phyloP scores from a whole-genome alignment of 1,284 basidiomycete genomes.

The Ustilago loliicola region DNA sequence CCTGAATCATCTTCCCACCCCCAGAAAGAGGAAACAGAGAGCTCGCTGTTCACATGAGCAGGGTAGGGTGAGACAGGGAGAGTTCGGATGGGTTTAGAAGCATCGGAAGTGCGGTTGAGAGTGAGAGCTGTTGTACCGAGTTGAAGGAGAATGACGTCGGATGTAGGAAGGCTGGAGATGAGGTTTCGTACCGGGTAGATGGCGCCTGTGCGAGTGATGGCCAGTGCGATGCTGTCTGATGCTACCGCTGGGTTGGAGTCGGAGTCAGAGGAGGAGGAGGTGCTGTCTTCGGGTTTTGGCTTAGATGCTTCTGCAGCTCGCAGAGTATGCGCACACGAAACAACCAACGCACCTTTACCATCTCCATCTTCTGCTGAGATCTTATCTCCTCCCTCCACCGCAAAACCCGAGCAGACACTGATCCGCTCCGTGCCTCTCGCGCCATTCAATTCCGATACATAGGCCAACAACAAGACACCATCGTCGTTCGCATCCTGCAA shows the following conservation, averaged over 20 bases:
- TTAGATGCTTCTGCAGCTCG: constrained; percentile 64
- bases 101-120: constrained; percentile 18
- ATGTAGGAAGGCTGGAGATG: constrained; percentile 76
- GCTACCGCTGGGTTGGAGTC: neutral
- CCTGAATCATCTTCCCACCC: constrained; percentile 70
- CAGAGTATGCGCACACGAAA: constrained; percentile 79
- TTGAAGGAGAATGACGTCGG: constrained; percentile 74
- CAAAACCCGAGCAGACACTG: constrained; percentile 78
- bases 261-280: neutral
- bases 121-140: constrained; percentile 53
- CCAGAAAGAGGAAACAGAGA: constrained; percentile 77
- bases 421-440: constrained; percentile 73
- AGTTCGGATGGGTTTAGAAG: constrained; percentile 67
- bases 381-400: constrained; percentile 71
- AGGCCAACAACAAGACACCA: constrained; percentile 76
- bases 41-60: constrained; percentile 73
- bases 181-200: constrained; percentile 74
- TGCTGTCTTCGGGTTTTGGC: constrained; percentile 28
- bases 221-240: constrained; percentile 66
- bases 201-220: constrained; percentile 66
- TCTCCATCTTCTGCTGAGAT: constrained; percentile 56
- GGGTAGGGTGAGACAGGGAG: constrained; percentile 81
- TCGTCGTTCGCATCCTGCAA: constrained; percentile 67
- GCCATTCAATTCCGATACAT: constrained; percentile 72
- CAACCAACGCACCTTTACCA: constrained; percentile 72